phyloP scores from a whole-genome alignment of 352 stramenopile genomes.

The Phytophthora pseudosyringae region DNA sequence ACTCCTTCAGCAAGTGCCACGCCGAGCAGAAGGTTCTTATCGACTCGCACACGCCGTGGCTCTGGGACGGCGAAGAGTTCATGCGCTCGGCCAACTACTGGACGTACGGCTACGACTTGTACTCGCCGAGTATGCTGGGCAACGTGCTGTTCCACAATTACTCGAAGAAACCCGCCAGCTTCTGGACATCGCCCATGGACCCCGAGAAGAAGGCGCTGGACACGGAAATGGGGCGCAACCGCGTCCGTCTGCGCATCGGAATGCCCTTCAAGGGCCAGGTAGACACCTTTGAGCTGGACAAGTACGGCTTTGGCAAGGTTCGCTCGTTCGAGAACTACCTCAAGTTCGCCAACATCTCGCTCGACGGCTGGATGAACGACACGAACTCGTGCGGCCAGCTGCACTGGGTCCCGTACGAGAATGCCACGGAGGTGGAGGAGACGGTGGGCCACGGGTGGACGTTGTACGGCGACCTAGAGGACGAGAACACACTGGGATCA shows the following conservation, averaged over 20 bases:
- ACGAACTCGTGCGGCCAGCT: conserved; percentile 65
- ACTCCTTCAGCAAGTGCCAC: conserved; percentile 84
- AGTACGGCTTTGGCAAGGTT: conserved; percentile 54
- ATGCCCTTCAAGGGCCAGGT: conserved; percentile 60
- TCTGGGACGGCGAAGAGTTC: conserved; percentile 76
- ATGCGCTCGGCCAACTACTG: conserved; percentile 60
- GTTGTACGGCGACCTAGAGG: conserved; percentile 30
- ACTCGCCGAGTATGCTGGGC: conserved; percentile 55
- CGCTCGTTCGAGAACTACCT: conserved; percentile 61
- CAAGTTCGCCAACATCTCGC: conserved; percentile 59
- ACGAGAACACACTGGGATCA: neutral
- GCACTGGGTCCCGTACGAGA: conserved; percentile 65
- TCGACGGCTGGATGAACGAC: conserved; percentile 55
- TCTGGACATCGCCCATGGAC: conserved; percentile 51
- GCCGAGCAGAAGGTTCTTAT: conserved; percentile 66
- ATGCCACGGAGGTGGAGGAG: conserved; percentile 53
- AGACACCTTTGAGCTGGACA: conserved; percentile 55
- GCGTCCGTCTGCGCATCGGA: conserved; percentile 52
- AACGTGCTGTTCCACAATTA: conserved; percentile 78
- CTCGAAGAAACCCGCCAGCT: conserved; percentile 62
- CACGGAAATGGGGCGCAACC: conserved; percentile 52
- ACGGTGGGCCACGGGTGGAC: conserved; percentile 59
- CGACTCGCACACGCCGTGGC: conserved; percentile 77
- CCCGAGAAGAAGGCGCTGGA: conserved; percentile 43
- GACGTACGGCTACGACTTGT: conserved; percentile 75